Conservation (phyloP, 768 basidiomycete genomes). For the Tylopilus intermedius region DNA sequence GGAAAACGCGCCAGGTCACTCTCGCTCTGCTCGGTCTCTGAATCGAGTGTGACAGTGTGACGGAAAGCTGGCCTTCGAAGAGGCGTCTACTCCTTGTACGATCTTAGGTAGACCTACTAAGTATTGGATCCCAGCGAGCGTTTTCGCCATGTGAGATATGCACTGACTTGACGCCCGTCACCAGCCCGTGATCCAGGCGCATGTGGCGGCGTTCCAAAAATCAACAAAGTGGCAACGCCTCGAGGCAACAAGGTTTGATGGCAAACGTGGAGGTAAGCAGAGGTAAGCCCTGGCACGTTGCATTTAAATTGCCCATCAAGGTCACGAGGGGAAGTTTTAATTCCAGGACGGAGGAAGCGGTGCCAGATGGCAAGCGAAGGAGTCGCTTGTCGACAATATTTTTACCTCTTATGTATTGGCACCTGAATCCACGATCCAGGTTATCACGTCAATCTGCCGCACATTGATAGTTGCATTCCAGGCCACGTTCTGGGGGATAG, state of each 20-base stretch:
- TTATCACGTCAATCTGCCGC: background rate
- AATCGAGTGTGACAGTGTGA: background rate
- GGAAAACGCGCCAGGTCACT: constrained; percentile 7
- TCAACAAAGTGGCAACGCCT: constrained; percentile 16
- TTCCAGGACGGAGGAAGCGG: background rate
- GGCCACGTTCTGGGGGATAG: background rate
- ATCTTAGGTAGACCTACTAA: background rate
- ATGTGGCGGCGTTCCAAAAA: constrained; percentile 8
- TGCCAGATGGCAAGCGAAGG: background rate
- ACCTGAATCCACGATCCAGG: background rate
- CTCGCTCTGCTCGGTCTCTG: background rate
- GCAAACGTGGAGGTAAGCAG: background rate
- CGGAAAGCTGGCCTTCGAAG: background rate
- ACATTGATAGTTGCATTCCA: background rate
- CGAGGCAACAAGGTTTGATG: constrained; percentile 30
- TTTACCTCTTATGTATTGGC: background rate
- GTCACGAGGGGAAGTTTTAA: constrained; percentile 11
- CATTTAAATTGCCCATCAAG: background rate
- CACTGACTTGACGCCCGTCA: background rate
- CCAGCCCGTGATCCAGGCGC: constrained; percentile 15
- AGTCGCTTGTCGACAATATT: background rate
- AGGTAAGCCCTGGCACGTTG: background rate
- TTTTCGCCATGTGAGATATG: background rate
- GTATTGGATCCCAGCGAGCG: constrained; percentile 20
- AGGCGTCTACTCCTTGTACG: background rate